A percentile compares a stretch with the other conserved stretches of the same genome.
phyloP scores from a whole-genome alignment of 2,329 filamentous ascomycete species.

The Fusarium floridanum region DNA sequence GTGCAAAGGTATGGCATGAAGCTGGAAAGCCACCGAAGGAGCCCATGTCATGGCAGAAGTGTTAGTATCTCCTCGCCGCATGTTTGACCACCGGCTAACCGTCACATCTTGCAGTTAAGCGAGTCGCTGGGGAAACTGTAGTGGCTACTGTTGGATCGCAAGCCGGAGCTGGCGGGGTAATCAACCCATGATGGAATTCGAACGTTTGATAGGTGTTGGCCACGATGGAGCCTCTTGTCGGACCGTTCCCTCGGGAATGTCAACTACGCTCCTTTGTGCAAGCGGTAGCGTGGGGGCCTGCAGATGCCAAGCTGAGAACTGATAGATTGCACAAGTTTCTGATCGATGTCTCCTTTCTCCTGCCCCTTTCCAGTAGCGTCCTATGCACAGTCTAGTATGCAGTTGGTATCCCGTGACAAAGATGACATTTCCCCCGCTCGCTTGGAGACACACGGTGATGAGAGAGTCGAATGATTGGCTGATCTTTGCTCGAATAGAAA shows the following conservation, averaged over 20 bases:
- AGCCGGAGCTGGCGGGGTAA: background rate
- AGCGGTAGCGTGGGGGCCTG: background rate
- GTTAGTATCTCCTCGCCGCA: background rate
- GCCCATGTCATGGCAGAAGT: conserved; percentile 15
- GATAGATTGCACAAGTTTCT: background rate
- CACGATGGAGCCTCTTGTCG: background rate
- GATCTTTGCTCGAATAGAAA: background rate
- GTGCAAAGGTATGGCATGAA: conserved; percentile 42
- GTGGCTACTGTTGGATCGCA: background rate
- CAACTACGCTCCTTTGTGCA: background rate
- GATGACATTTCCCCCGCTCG: background rate
- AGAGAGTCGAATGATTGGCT: background rate
- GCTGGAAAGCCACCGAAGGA: conserved; percentile 30
- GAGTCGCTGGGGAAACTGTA: background rate
- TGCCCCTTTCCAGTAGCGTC: background rate
- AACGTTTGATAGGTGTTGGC: background rate
- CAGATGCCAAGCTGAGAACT: background rate
- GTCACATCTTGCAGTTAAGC: background rate
- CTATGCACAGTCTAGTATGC: background rate
- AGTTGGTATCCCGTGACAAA: background rate
- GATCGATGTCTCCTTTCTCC: background rate
- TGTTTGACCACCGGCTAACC: background rate
- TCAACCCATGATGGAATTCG: background rate
- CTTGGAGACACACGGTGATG: background rate
- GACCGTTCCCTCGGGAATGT: background rate